Evolutionary conservation across 768 basidiomycete genomes (phyloP), one percentile per base, ranked within the genome.

Genomic region (Pulveroboletus sp.): DNA sequence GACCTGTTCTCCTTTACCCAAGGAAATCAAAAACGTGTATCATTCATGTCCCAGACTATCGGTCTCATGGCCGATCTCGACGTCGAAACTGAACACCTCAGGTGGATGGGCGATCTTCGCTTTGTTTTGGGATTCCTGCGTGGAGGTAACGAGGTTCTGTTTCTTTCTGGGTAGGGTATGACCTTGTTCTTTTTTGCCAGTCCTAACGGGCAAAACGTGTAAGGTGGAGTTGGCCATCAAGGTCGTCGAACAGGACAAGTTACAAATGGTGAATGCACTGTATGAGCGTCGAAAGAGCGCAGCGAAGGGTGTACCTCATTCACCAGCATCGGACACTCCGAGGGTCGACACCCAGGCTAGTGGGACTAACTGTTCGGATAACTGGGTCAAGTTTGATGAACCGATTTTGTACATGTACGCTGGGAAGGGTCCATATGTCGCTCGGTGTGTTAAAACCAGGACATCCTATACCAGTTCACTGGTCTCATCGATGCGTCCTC

Each of bases 61-160:
- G 92, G 92, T 3, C 73, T 94, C 30, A 86, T 92, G 81, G 89
- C 92, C 3, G 89, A 93, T 54, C 51, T 91, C 36, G 91, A 93
- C 68, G 69, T 89, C 39, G 86, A 86, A 48, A 94, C 92, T 2
- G 91, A 93, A 52, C 71, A 89, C 58, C 67, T 93, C 37, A 79
- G 90, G 8, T 93, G 87, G 85, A 84, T 94, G 83, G 92, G 92
- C 9, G 86, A 85, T 59, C 71, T 76, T 11, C 83, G 92, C 8
- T 94, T 94, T 65, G 64, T 85, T 28, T 70, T 79, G 51, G 92
- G 92, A 8, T 80, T 81, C 61, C 61, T 93, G 3, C 74, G 80
- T 43, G 88, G 85, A 65, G 59, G 89, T 89, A 61, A 54, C 81
- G 7, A 18, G 30, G 15, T 8, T 12, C 1, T 12, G 14, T 17